Conservation (phyloP, 2,329 filamentous ascomycete species). For the Chaetomiaceae sp. region DNA sequence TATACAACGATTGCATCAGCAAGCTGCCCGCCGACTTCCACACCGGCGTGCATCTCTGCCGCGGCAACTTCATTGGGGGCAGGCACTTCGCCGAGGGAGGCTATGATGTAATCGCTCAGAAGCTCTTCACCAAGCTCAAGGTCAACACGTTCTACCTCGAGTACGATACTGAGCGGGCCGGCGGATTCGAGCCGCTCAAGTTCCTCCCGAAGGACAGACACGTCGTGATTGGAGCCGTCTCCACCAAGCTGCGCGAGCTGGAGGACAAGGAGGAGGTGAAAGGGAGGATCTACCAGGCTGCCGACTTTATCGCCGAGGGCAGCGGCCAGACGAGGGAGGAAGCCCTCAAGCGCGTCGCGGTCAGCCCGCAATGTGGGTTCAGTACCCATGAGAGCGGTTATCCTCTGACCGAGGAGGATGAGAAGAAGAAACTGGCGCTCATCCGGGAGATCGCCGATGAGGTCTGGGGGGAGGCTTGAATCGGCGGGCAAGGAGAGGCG, state of each 20-base stretch:
- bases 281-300: conserved; percentile 53
- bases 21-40: conserved; percentile 65
- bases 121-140: conserved; percentile 58
- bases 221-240: conserved; percentile 60
- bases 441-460: conserved; percentile 68
- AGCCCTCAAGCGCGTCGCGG: conserved; percentile 61
- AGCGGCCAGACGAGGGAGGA: conserved; percentile 59
- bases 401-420: conserved; percentile 61
- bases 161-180: conserved; percentile 61
- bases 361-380: conserved; percentile 70
- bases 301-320: conserved; percentile 65
- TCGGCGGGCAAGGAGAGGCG: not conserved
- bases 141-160: conserved; percentile 66
- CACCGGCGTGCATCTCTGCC: conserved; percentile 71
- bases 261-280: conserved; percentile 63
- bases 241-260: conserved; percentile 56
- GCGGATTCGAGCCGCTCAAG: conserved; percentile 61
- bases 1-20: conserved; percentile 68
- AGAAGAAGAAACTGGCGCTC: conserved; percentile 67
- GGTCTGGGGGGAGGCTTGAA: conserved; percentile 55
- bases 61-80: conserved; percentile 61
- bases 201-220: conserved; percentile 56
- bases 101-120: conserved; percentile 63
- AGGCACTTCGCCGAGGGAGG: conserved; percentile 62
- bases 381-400: conserved; percentile 72